Conservation (phyloP, 225 moss, liverwort and hornwort genomes). For the Bryum argenteum region DNA sequence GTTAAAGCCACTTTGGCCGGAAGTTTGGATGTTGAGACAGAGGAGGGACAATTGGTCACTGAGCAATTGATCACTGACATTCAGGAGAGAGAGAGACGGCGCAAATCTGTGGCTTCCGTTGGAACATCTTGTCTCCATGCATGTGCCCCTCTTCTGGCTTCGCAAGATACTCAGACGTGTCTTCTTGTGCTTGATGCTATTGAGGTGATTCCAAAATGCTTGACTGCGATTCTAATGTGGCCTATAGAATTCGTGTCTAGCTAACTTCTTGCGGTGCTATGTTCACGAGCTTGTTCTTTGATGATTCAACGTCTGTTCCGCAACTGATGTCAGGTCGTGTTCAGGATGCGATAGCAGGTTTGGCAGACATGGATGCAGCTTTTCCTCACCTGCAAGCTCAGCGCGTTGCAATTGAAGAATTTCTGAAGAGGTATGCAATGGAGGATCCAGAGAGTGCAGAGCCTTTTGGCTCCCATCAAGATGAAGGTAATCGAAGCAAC, state of each 20-base stretch:
- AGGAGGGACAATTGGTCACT: conserved; percentile 44
- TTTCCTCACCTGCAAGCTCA: conserved; percentile 54
- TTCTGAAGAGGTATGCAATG: conserved; percentile 47
- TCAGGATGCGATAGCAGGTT: conserved; percentile 58
- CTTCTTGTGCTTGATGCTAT: conserved; percentile 80
- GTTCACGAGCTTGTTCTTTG: neutral
- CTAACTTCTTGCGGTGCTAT: neutral
- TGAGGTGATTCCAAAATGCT: conserved; percentile 56
- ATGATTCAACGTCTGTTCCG: neutral
- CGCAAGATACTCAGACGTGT: conserved; percentile 71
- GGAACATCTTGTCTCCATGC: conserved; percentile 71
- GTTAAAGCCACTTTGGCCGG: conserved; percentile 44
- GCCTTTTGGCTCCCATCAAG: conserved; percentile 49
- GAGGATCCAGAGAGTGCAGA: conserved; percentile 53
- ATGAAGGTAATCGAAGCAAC: conserved; percentile 58
- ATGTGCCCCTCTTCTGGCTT: conserved; percentile 83
- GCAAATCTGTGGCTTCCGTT: conserved; percentile 68
- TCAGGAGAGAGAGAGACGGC: conserved; percentile 68
- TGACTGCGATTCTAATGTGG: neutral
- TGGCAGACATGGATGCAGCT: conserved; percentile 58
- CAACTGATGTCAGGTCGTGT: conserved; percentile 23
- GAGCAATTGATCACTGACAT: conserved; percentile 62
- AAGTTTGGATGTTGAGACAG: conserved; percentile 41
- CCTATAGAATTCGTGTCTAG: neutral
- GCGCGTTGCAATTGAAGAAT: conserved; percentile 57